Evolutionary conservation across 441 rosid genomes (phyloP).

Genomic region (Gossypium armourianum): DNA sequence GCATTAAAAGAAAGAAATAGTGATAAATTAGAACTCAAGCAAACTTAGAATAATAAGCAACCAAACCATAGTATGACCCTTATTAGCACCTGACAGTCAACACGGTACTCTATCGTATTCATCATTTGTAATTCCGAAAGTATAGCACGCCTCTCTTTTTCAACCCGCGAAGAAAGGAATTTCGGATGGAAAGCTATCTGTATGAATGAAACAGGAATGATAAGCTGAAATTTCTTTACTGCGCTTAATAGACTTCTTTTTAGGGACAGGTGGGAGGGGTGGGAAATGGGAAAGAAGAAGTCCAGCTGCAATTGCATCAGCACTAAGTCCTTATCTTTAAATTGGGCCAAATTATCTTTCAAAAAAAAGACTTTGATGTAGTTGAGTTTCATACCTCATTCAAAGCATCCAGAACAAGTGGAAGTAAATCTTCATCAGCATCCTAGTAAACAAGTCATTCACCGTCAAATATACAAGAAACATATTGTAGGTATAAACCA

Average conservation of each 20-base stretch:
- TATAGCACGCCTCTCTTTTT: slow-evolving; percentile 95
- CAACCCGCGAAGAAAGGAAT: slow-evolving; percentile 88
- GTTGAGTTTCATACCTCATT: slow-evolving; percentile 57
- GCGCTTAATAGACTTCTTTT: neutral
- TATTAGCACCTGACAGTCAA: slow-evolving; percentile 80
- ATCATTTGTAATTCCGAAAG: slow-evolving; percentile 98
- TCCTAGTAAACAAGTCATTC: slow-evolving; percentile 47
- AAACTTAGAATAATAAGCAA: slow-evolving; percentile 15
- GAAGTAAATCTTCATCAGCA: slow-evolving; percentile 68
- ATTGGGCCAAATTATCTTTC: slow-evolving; percentile 6
- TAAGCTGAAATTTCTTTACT: neutral
- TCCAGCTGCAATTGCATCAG: neutral
- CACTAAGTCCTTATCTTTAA: neutral
- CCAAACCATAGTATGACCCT: slow-evolving; percentile 16
- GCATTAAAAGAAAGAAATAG: slow-evolving; percentile 24
- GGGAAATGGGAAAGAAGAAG: neutral
- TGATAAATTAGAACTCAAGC: slow-evolving; percentile 9
- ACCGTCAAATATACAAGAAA: slow-evolving; percentile 21
- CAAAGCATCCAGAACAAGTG: slow-evolving; percentile 79
- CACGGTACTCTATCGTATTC: slow-evolving; percentile 98
- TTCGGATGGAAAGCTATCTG: slow-evolving; percentile 95
- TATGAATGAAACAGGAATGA: slow-evolving; percentile 17
- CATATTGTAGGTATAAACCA: neutral
- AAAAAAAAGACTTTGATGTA: neutral
- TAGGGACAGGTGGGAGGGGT: neutral